A percentile compares a stretch with the other conserved stretches of the same genome.
Conservation (phyloP, 331 rosid species). For the Stylosanthes scabra region DNA sequence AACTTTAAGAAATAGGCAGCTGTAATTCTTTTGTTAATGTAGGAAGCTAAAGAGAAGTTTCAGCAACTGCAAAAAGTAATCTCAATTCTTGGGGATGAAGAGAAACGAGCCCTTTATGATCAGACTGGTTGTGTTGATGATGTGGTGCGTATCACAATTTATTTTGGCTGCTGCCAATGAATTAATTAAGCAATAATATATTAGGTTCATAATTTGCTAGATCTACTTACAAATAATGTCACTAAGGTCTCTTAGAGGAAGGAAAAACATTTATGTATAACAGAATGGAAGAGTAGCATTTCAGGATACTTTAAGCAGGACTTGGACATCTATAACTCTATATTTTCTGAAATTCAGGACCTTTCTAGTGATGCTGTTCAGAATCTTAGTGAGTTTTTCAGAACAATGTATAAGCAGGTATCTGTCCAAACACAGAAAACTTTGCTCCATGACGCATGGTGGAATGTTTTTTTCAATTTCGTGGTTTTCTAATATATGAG, state of each 20-base stretch:
- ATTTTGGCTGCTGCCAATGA: background rate
- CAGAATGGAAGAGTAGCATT: background rate
- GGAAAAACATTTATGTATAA: background rate
- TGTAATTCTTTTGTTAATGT: slow-evolving; percentile 35
- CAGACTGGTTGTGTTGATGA: slow-evolving; percentile 92
- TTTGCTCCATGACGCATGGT: slow-evolving; percentile 8
- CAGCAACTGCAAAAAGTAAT: slow-evolving; percentile 94
- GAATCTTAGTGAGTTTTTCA: slow-evolving; percentile 76
- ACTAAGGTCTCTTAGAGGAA: slow-evolving; percentile 1
- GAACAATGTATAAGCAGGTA: slow-evolving; percentile 82
- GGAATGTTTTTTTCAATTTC: slow-evolving; percentile 1
- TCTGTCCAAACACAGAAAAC: slow-evolving; percentile 10
- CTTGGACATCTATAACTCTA: slow-evolving; percentile 13
- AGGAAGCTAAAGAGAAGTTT: slow-evolving; percentile 94
- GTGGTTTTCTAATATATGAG: slow-evolving; percentile 13
- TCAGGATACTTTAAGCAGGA: too few relatives aligned
- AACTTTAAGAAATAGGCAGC: slow-evolving; percentile 2
- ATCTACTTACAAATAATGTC: background rate
- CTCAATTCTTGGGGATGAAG: slow-evolving; percentile 92
- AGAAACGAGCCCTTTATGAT: slow-evolving; percentile 86
- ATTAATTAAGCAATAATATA: background rate
- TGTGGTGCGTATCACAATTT: slow-evolving; percentile 67
- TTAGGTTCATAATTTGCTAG: slow-evolving; percentile 14
- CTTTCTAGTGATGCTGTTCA: slow-evolving; percentile 84
- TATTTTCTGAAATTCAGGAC: slow-evolving; percentile 60